A percentile compares a stretch with the other conserved stretches of the same genome.
phyloP scores from a whole-genome alignment of 345 rosid genomes.

The Aquilaria yunnanensis region DNA sequence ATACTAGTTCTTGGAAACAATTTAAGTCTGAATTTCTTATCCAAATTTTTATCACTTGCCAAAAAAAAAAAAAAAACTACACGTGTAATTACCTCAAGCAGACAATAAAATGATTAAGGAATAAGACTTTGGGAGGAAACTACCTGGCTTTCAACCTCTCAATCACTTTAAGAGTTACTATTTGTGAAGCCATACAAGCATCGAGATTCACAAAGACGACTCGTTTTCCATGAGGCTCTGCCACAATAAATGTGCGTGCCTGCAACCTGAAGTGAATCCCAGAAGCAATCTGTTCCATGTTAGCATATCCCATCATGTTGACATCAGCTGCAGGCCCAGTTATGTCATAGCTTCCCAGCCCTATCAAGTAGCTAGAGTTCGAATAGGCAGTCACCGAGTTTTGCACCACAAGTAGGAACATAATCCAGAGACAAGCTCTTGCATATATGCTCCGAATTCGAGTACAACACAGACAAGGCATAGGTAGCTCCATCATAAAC shows the following conservation, averaged over 20 bases:
- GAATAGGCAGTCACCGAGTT: conserved; percentile 21
- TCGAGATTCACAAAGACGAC: conserved; percentile 81
- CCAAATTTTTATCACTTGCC: too few species aligned
- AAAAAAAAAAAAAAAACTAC: too few species aligned
- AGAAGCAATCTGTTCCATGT: conserved; percentile 62
- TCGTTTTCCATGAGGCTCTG: conserved; percentile 59
- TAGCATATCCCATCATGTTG: conserved; percentile 92
- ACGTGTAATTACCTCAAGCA: too few species aligned
- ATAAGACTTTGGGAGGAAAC: neutral
- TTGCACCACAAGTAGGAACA: conserved; percentile 26
- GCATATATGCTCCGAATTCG: conserved; percentile 10
- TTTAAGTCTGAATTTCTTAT: too few species aligned
- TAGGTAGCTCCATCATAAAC: conserved; percentile 27
- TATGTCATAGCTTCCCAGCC: conserved; percentile 92
- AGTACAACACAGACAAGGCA: conserved; percentile 8
- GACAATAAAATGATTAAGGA: neutral
- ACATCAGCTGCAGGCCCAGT: conserved; percentile 96
- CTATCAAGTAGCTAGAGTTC: conserved; percentile 56
- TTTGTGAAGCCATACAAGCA: conserved; percentile 92
- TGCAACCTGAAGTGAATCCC: conserved; percentile 86
- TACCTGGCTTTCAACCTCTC: conserved; percentile 85
- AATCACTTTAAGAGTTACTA: conserved; percentile 73
- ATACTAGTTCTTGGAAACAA: neutral
- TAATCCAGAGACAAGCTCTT: conserved; percentile 28
- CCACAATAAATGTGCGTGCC: conserved; percentile 70